These are phyloP conservation scores for Malassezia brasiliensis DNA, from an alignment of 1,284 basidiomycete genomes.

Conservation along the genomic window DNA sequence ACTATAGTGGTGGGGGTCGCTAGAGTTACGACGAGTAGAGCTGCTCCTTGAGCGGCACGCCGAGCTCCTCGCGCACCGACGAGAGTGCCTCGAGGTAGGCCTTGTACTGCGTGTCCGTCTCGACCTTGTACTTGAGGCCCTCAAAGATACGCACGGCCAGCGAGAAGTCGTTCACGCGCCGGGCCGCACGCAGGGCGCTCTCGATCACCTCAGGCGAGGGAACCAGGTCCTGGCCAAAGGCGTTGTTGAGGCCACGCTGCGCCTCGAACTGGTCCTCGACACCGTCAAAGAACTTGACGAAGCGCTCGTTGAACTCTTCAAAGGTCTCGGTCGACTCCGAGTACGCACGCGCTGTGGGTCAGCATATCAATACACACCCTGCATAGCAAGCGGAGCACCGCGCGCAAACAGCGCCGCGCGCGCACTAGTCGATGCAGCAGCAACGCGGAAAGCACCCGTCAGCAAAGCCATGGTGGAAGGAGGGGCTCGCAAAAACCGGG, in stretches of 20 bases:
- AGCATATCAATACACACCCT: conserved; percentile 9
- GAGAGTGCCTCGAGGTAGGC: conserved; percentile 46
- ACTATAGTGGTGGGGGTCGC: conserved; percentile 2
- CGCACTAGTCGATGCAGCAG: conserved; percentile 17
- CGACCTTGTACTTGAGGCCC: conserved; percentile 49
- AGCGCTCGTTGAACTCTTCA: conserved; percentile 85
- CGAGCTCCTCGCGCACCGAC: conserved; percentile 38
- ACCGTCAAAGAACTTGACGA: conserved; percentile 81
- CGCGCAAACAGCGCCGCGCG: conserved; percentile 14
- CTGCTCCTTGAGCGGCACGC: conserved; percentile 42
- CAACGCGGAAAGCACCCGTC: conserved; percentile 18
- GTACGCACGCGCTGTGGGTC: conserved; percentile 11
- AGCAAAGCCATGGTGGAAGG: conserved; percentile 13
- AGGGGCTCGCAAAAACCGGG: not conserved
- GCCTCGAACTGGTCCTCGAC: conserved; percentile 88
- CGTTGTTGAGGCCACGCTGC: conserved; percentile 87
- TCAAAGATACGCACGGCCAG: conserved; percentile 90
- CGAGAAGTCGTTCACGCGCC: conserved; percentile 90
- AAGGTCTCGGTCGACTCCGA: conserved; percentile 60
- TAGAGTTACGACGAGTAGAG: conserved; percentile 23
- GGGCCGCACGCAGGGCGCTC: conserved; percentile 74
- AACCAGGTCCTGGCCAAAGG: conserved; percentile 96
- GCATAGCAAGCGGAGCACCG: conserved; percentile 13
- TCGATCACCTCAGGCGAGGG: conserved; percentile 80
- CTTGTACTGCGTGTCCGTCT: conserved; percentile 45